These are phyloP conservation scores for Caloboletus inedulis DNA, from an alignment of 1,284 basidiomycete genomes.

Conservation along the genomic window DNA sequence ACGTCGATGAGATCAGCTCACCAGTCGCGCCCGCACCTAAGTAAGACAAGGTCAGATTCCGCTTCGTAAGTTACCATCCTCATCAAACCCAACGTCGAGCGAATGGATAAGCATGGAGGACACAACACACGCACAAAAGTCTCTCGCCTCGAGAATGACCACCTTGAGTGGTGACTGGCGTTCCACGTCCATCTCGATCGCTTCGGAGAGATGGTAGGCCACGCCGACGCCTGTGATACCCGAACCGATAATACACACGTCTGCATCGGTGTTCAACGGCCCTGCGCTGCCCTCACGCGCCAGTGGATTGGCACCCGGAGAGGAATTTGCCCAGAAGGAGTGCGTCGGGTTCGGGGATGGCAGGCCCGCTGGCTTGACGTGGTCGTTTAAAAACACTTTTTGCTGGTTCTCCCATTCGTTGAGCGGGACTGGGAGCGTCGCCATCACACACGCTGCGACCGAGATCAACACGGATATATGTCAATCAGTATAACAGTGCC, in stretches of 20 bases:
- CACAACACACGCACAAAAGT: constrained; percentile 60
- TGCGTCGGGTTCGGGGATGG: constrained; percentile 61
- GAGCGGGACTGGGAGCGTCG: constrained; percentile 1
- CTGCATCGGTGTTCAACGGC: constrained; percentile 51
- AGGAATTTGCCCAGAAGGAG: constrained; percentile 65
- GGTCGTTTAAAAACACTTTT: constrained; percentile 3
- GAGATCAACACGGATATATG: no score
- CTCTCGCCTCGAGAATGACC: constrained; percentile 69
- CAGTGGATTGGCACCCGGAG: constrained; percentile 58
- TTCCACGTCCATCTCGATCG: constrained; percentile 21
- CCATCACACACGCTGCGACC: constrained; percentile 5
- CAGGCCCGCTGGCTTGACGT: constrained; percentile 25
- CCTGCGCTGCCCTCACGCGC: constrained; percentile 63
- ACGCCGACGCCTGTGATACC: constrained; percentile 74
- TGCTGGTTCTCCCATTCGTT: constrained; percentile 3
- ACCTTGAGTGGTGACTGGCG: constrained; percentile 39
- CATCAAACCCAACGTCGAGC: not conserved
- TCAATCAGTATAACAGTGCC: no score
- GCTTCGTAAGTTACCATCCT: not conserved
- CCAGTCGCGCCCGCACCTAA: constrained; percentile 76
- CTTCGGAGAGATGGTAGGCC: constrained; percentile 63
- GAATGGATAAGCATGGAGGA: not conserved
- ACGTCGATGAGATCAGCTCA: constrained; percentile 26
- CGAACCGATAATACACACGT: constrained; percentile 74
- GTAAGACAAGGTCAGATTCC: not conserved